These are phyloP conservation scores for Mediolabrus comicus DNA, from an alignment of 108 stramenopile species.

Conservation along the genomic window DNA sequence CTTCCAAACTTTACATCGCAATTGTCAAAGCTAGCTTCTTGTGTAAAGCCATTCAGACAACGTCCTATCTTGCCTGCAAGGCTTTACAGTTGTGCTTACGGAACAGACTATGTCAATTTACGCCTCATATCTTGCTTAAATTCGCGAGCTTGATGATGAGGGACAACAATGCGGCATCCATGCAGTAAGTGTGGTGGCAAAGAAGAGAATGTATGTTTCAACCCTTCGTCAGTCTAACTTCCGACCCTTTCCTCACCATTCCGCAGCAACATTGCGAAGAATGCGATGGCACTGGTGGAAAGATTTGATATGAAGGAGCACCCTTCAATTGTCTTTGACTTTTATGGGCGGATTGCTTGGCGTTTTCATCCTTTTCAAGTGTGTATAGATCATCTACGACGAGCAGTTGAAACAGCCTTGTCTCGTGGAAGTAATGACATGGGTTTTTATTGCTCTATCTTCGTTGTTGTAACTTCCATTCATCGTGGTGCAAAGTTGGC, in stretches of 20 bases:
- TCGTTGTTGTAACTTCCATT: background rate
- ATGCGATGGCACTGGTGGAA: background rate
- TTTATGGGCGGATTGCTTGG: background rate
- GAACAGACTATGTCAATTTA: background rate
- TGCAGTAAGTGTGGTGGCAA: background rate
- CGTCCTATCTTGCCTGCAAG: background rate
- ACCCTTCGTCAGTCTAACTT: background rate
- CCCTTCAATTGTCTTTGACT: background rate
- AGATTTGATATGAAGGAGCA: background rate
- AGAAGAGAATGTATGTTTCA: no score
- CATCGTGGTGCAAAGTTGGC: conserved; percentile 17
- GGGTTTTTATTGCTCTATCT: conserved; percentile 2
- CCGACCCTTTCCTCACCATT: no score
- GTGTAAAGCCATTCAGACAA: background rate
- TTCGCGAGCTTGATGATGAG: background rate
- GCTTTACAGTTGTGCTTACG: background rate
- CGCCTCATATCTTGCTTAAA: background rate
- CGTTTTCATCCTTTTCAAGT: background rate
- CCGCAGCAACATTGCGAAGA: background rate
- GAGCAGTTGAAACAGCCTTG: background rate
- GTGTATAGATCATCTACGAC: background rate
- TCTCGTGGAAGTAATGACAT: conserved; percentile 4
- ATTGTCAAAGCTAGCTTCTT: background rate
- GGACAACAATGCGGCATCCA: background rate
- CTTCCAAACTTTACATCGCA: background rate